phyloP scores from a whole-genome alignment of 225 moss, liverwort and hornwort species.

The Bryoerythrophyllum caledonicum region DNA sequence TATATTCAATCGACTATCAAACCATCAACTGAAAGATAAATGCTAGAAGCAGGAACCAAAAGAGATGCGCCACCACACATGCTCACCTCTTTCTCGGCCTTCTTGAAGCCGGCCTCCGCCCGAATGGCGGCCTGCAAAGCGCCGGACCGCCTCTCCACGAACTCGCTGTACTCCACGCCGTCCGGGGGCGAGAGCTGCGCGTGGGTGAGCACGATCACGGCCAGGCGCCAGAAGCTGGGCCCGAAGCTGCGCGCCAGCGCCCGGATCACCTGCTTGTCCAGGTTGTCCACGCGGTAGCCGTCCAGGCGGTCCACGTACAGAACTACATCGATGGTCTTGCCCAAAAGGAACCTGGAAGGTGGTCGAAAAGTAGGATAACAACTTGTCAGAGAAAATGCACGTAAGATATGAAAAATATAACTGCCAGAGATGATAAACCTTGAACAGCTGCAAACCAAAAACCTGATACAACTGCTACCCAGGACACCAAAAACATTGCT shows the following conservation, averaged over 20 bases:
- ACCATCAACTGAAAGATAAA: no score
- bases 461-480: no score
- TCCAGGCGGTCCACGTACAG: slow-evolving; percentile 95
- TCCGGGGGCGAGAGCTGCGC: slow-evolving; percentile 93
- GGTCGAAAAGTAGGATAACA: no score
- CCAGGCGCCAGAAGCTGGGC: slow-evolving; percentile 87
- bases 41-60: background rate
- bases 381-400: no score
- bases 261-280: slow-evolving; percentile 92
- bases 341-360: slow-evolving; percentile 68
- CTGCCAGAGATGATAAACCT: no score
- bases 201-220: slow-evolving; percentile 80
- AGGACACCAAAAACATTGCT: no score
- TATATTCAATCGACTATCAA: no score
- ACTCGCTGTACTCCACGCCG: slow-evolving; percentile 80
- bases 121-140: slow-evolving; percentile 86
- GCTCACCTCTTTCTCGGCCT: slow-evolving; percentile 66
- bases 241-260: slow-evolving; percentile 90
- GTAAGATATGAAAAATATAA: no score
- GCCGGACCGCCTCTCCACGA: slow-evolving; percentile 75
- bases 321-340: slow-evolving; percentile 94
- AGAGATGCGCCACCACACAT: background rate
- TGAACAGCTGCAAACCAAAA: no score
- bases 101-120: slow-evolving; percentile 87
- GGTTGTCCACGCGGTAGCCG: slow-evolving; percentile 95